Evolutionary conservation across 2,329 filamentous ascomycete species (phyloP).

Genomic region (Monosporascus sp.): DNA sequence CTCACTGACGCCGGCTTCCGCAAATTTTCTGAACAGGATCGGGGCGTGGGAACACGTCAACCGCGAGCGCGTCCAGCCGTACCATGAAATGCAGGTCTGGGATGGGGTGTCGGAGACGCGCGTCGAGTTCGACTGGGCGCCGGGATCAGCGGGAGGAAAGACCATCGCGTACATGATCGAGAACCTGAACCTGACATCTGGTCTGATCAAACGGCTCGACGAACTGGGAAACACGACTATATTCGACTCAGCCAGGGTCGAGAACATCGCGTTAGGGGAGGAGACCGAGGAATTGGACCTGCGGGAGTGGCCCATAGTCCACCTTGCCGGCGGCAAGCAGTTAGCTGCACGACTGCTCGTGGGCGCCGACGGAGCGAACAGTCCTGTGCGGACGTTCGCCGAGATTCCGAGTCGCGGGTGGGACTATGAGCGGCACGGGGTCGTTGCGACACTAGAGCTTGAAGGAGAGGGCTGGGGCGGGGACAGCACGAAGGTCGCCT

Average conservation of each 20-base stretch:
- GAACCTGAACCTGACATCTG: slow-evolving; percentile 82
- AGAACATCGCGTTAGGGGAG: slow-evolving; percentile 71
- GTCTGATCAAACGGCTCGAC: slow-evolving; percentile 66
- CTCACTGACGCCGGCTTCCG: slow-evolving; percentile 85
- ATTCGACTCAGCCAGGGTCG: slow-evolving; percentile 73
- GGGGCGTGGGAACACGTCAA: slow-evolving; percentile 81
- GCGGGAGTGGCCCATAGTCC: slow-evolving; percentile 81
- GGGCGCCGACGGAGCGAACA: slow-evolving; percentile 92
- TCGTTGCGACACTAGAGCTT: slow-evolving; percentile 83
- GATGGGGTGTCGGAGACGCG: slow-evolving; percentile 83
- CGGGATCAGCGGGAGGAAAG: slow-evolving; percentile 40
- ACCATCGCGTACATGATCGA: slow-evolving; percentile 96
- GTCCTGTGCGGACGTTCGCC: slow-evolving; percentile 84
- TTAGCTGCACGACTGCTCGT: slow-evolving; percentile 81
- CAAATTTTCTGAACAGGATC: slow-evolving; percentile 75
- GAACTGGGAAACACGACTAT: slow-evolving; percentile 65
- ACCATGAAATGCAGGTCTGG: slow-evolving; percentile 98
- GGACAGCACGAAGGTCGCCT: slow-evolving; percentile 66
- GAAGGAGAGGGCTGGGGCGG: slow-evolving; percentile 54
- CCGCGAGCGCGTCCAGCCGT: slow-evolving; percentile 70
- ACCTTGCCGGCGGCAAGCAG: slow-evolving; percentile 60
- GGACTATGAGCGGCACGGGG: slow-evolving; percentile 87
- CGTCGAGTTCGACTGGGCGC: slow-evolving; percentile 81
- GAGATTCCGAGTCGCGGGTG: slow-evolving; percentile 82
- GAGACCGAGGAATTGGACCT: slow-evolving; percentile 68